Percentiles rank a stretch among this genome's conserved stretches.
phyloP scores from a whole-genome alignment of 768 basidiomycete genomes.

The Serpula lacrymans region DNA sequence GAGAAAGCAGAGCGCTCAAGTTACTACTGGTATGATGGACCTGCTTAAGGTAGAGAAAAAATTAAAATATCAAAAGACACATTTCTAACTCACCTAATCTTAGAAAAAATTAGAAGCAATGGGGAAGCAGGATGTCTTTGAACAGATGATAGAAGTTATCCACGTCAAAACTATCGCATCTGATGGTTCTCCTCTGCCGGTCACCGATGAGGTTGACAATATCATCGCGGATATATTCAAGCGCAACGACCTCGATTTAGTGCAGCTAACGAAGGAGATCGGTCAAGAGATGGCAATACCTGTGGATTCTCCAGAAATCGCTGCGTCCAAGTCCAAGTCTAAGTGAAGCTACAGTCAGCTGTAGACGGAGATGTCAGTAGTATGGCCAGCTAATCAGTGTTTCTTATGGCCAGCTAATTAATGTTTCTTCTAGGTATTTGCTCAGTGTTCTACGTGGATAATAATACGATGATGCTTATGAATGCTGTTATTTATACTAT shows the following conservation, averaged over 20 bases:
- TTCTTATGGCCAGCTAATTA: too few species aligned
- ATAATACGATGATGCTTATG: too few species aligned
- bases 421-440: too few species aligned
- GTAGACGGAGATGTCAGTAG: too few species aligned
- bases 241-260: constrained; percentile 28
- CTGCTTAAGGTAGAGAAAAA: constrained; percentile 22
- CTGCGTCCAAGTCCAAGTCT: too few species aligned
- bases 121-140: constrained; percentile 27
- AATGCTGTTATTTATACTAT: too few species aligned
- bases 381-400: too few species aligned
- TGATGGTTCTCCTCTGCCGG: constrained; percentile 17
- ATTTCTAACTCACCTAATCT: not conserved
- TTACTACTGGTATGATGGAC: constrained; percentile 26
- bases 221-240: constrained; percentile 30
- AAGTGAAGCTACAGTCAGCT: too few species aligned
- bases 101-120: constrained; percentile 26
- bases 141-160: constrained; percentile 30
- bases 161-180: constrained; percentile 26
- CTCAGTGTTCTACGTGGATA: too few species aligned
- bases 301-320: too few species aligned
- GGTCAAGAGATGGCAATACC: too few species aligned
- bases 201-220: constrained; percentile 27
- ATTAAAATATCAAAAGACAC: constrained; percentile 17
- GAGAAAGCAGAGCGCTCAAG: constrained; percentile 15
- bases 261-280: constrained; percentile 22